phyloP scores from a whole-genome alignment of 306 rosid genomes.

The Benincasa hispida region DNA sequence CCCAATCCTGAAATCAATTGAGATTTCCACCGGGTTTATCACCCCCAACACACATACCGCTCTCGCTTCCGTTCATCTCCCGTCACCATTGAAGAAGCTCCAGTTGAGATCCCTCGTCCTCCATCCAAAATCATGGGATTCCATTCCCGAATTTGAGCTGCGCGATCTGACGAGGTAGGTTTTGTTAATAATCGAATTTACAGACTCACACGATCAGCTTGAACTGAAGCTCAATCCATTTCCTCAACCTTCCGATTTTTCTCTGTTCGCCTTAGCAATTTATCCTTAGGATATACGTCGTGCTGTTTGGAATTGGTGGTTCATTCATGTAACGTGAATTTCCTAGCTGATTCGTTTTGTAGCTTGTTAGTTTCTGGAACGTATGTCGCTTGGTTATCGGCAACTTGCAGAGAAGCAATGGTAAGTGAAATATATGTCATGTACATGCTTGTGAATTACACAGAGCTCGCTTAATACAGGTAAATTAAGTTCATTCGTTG shows the following conservation, averaged over 20 bases:
- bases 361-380: neutral
- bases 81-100: slow-evolving; percentile 33
- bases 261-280: neutral
- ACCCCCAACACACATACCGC: neutral
- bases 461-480: neutral
- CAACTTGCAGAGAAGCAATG: neutral
- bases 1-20: neutral
- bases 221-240: neutral
- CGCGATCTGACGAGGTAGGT: slow-evolving; percentile 34
- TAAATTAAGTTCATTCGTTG: neutral
- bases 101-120: slow-evolving; percentile 10
- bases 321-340: neutral
- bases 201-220: neutral
- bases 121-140: slow-evolving; percentile 27
- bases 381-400: neutral
- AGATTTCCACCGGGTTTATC: neutral
- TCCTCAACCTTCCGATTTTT: slow-evolving; percentile 1
- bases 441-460: neutral
- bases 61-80: slow-evolving; percentile 1
- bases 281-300: neutral
- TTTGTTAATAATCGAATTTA: neutral
- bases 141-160: slow-evolving; percentile 2
- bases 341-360: neutral
- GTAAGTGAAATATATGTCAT: neutral
- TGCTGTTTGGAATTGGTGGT: neutral